Evolutionary conservation across 2,329 filamentous ascomycete species (phyloP), one percentile per base, ranked within the genome.

Genomic region (Exophiala spinifera): DNA sequence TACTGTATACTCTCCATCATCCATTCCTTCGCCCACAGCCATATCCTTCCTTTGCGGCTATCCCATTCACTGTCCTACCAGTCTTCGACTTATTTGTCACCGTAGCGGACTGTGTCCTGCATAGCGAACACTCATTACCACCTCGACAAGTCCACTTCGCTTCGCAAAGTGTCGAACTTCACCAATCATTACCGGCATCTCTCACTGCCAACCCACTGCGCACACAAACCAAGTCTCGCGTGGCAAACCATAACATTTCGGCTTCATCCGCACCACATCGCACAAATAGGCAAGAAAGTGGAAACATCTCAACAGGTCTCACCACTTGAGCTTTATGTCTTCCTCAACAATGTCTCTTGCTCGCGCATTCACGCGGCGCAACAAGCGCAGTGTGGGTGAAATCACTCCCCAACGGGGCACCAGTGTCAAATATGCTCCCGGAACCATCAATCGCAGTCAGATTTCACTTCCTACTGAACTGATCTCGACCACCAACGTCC

Each of bases 401-500:
- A 69, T 72, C 33, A 71, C 74, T 68, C 72, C 74, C 3, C 70
- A 71, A 53, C 70, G 72, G 40, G 72, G 75, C 56, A 68, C 69
- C n/a, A 74, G 74, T 57, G 65, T 70, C 54, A 73, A 71, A 62
- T 75, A 74, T 54, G 67, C 70, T 28, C 66, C 74, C 7, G 74
- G 72, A 25, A 73, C 70, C 15, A 76, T 77, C 63, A 72, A 75
- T 55, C 72, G 75, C 46, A 71, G 66, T 57, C 72, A 74, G 58
- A 99, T 99, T 69, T 99, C 94, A 1, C 83, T 80, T 2, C 94
- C 94, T 0, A 80, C 96, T 49, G 86, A 91, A 71, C 80, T 99
- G 60, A 78, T 96, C 46, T 95, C 94, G 56, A 96, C 92, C 4
- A 97, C 94, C 64, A 99, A 97, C 73, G 90, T 95, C 82, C 85